Evolutionary conservation across 768 basidiomycete species (phyloP), one percentile per base, ranked within the genome.

Genomic region (Suillus alpinus): DNA sequence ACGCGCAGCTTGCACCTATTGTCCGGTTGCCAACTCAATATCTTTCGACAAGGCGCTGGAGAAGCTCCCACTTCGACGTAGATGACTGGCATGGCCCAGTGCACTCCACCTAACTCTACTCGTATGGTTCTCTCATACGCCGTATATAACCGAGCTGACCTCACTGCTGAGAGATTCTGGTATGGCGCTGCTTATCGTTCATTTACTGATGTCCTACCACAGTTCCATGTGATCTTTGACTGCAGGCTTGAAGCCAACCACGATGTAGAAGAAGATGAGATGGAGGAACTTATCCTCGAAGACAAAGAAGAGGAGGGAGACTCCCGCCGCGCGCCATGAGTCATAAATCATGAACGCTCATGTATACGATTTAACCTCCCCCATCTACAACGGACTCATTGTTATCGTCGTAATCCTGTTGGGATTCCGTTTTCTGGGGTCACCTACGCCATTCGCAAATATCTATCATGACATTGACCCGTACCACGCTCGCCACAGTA

Each of bases 181-280:
- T 23, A n/a, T n/a, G 56, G 46, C 14, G 34, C 46, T 41, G n/a
- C 23, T 26, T 23, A 18, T 10, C 0, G 14, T 55, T 55, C 20
- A 10, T 55, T 26, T 16, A 37, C 53, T 39, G 53, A 55, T 16
- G 14, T n/a, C 50, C 13, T 5, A 41, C 58, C 41, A 1, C 60
- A 87, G 80, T 83, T 83, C 74, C 86, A 86, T 65, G 75, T 82
- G 63, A 87, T 93, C 67, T 93, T 93, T 68, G 89, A 90, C 66
- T 88, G 89, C 51, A 88, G 89, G 68, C 78, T 77, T 56, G 82
- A 82, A 59, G 76, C 71, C 2, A 80, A 80, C 43, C 71, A 71
- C 32, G 84, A 83, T 43, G 82, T 80, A 49, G 87, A 87, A 53
- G 87, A 88, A 49, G 86, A 84, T 44, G 87, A 88, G 39, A 78